A percentile compares a stretch with the other conserved stretches of the same genome.
phyloP scores from a whole-genome alignment of 176 grass and related monocot genomes.

The Eleusine coracana region DNA sequence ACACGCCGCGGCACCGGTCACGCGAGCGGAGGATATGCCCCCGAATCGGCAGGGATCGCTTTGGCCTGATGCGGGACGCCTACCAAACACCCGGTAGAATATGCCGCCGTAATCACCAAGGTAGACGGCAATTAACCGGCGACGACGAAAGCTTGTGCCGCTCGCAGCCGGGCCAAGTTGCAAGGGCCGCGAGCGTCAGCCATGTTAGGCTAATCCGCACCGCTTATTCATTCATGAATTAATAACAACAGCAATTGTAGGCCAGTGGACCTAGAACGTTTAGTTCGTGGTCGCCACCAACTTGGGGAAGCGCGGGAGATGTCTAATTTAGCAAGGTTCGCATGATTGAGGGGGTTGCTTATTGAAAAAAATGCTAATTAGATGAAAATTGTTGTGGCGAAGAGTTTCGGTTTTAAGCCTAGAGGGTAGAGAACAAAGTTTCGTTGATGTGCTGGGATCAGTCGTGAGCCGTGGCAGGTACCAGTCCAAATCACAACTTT shows the following conservation, averaged over 20 bases:
- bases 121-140: not conserved
- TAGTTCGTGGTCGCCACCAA: slow-evolving; percentile 4
- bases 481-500: not conserved
- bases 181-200: not conserved
- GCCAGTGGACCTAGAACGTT: not conserved
- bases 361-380: not conserved
- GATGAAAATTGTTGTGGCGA: too few species aligned
- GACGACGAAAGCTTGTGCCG: not conserved
- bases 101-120: not conserved
- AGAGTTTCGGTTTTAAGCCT: not conserved
- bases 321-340: not conserved
- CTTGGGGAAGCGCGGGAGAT: too few species aligned
- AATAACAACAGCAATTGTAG: not conserved
- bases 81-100: not conserved
- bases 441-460: not conserved
- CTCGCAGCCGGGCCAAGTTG: not conserved
- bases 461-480: not conserved
- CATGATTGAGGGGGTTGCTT: not conserved
- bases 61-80: not conserved
- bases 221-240: not conserved
- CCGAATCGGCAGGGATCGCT: not conserved
- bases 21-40: not conserved
- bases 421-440: not conserved
- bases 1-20: not conserved
- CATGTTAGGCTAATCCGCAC: slow-evolving; percentile 13